Base-by-base conservation (phyloP, 2,329 filamentous ascomycete genomes). In the Cytospora paraplurivora region DNA sequence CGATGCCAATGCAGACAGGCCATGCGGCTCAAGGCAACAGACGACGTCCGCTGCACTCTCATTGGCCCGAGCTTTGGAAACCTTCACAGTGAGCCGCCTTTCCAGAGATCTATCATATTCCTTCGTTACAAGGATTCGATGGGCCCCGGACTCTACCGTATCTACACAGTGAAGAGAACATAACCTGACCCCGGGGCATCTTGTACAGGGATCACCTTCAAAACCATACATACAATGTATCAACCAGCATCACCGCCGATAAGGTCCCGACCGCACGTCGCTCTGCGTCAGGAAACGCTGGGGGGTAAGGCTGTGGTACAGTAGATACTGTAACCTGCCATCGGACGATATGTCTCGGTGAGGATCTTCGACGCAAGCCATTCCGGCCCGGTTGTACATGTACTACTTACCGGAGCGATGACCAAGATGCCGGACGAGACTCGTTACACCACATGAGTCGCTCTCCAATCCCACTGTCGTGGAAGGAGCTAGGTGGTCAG, bases 21-120 rank as follows among this genome's bases (percentile, higher is more conserved):
- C 44, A 56, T 64, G 57, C 62, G 62, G 62, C 62, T 64, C 62
- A 56, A 44, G 19, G 8, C 51, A 61, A 52, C 49, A 61, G 37
- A 52, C 54, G 51, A 61, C 51, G 59, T 54, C 59, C 51, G 38
- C 37, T 55, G 51, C 38, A n/a, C 44, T 10, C 21, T 47, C 44
- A 47, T 47, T 47, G 27, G 27, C 27, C 27, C 27, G 27, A 27
- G 27, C 27, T 27, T 27, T 27, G 27, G 27, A 4, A 27, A 47
- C 12, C 12, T 4, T 47, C n/a, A 17, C 21, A 10, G 44, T 19
- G 2, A 11, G 44, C n/a, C 21, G 44, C 44, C n/a, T 47, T 12
- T 47, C 44, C 12, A 47, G 44, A 47, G 15, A 4, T 10, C n/a
- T 12, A 11, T 47, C n/a, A n/a, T n/a, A 21, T 21, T 4, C 44